phyloP scores from a whole-genome alignment of 1,284 basidiomycete genomes.

The Malassezia restricta region DNA sequence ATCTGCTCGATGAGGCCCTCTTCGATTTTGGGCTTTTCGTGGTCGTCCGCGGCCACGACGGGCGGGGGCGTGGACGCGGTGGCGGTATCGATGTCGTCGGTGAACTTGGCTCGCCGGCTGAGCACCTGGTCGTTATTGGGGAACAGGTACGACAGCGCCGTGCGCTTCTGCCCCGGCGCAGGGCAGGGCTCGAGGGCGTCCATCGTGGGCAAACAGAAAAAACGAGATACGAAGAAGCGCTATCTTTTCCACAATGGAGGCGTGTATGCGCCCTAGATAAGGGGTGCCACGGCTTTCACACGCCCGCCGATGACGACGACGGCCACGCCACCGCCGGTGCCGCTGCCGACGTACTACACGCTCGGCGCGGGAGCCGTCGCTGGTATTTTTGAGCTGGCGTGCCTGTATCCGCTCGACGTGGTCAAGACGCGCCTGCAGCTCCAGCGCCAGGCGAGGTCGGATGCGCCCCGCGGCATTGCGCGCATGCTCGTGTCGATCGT shows the following conservation, averaged over 20 bases:
- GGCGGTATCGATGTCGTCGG: not conserved
- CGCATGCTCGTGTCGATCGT: constrained; percentile 67
- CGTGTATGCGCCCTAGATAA: not conserved
- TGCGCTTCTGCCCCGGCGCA: constrained; percentile 1
- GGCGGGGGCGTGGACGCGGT: not conserved
- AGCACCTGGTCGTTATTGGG: not conserved
- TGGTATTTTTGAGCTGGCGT: constrained; percentile 69
- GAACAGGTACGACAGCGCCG: constrained; percentile 7
- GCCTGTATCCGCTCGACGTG: constrained; percentile 66
- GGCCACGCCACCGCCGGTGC: not conserved
- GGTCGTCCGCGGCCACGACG: not conserved
- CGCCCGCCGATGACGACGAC: not conserved
- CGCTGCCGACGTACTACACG: constrained; percentile 63
- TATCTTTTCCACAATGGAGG: not conserved
- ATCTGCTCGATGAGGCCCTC: constrained; percentile 4
- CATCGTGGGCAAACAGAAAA: not conserved
- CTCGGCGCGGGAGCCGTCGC: constrained; percentile 83
- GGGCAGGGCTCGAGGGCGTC: constrained; percentile 6
- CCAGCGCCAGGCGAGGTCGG: constrained; percentile 55
- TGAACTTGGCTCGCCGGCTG: constrained; percentile 10
- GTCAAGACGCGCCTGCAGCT: constrained; percentile 97
- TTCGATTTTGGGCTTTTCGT: not conserved
- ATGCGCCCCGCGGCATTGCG: constrained; percentile 54
- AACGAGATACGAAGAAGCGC: not conserved
- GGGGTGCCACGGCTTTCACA: too few relatives aligned